Conservation (phyloP, 768 basidiomycete genomes). For the Rhizopogon vesiculosus region DNA sequence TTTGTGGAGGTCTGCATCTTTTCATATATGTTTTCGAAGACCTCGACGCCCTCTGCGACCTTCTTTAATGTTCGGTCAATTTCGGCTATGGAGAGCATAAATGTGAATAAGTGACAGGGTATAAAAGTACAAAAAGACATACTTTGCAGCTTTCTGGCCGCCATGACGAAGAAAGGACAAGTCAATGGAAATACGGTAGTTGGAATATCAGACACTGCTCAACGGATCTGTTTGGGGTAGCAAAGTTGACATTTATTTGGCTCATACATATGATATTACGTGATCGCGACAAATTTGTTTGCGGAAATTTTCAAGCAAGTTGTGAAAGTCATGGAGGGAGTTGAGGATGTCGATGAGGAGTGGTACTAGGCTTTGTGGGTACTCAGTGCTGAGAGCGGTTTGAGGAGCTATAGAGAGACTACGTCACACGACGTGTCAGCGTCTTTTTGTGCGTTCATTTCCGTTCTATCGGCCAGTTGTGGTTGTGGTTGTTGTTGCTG, state of each 20-base stretch:
- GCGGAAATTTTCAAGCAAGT: no score
- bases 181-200: constrained; percentile 2
- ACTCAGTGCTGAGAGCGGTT: no score
- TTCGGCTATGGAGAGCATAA: constrained; percentile 61
- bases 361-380: no score
- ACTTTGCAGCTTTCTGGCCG: constrained; percentile 90
- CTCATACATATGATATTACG: constrained; percentile 10
- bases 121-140: constrained; percentile 10
- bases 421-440: no score
- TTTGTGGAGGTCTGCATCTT: constrained; percentile 97
- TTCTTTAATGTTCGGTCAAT: constrained; percentile 99
- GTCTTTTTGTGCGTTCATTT: no score
- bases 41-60: constrained; percentile 91
- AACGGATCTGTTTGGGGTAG: constrained; percentile 1
- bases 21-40: constrained; percentile 94
- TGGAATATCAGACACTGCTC: constrained; percentile 4
- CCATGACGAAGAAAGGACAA: constrained; percentile 51
- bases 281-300: no score
- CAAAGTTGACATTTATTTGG: constrained; percentile 7
- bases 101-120: not conserved
- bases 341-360: no score
- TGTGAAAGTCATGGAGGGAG: no score
- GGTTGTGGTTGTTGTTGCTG: no score
- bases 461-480: no score
- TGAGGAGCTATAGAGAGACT: no score